Evolutionary conservation across 768 basidiomycete species (phyloP).

Genomic region (Termitomyces sp.): DNA sequence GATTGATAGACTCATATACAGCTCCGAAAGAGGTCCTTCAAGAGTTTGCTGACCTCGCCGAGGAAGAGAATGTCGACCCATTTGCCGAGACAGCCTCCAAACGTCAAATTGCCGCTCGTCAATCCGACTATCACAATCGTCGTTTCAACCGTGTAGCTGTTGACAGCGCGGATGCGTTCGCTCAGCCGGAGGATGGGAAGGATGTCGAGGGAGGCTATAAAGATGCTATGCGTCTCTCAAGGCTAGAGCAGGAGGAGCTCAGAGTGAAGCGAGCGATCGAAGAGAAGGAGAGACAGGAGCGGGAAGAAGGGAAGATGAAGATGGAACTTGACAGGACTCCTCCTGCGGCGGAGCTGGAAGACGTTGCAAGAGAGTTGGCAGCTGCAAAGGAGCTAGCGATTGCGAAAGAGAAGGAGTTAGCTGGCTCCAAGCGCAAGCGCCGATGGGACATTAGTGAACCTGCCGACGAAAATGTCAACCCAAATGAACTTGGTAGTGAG

Average conservation of each 20-base stretch:
- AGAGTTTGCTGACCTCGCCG: constrained; percentile 91
- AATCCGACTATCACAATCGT: constrained; percentile 93
- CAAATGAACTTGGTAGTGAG: constrained; percentile 55
- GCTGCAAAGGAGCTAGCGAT: constrained; percentile 41
- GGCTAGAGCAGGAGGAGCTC: constrained; percentile 90
- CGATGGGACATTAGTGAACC: constrained; percentile 74
- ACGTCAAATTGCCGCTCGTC: constrained; percentile 89
- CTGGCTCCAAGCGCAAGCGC: constrained; percentile 65
- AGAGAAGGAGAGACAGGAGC: constrained; percentile 78
- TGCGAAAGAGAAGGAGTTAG: constrained; percentile 25
- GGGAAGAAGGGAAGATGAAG: constrained; percentile 69
- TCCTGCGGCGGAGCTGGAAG: constrained; percentile 73
- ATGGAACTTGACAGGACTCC: constrained; percentile 93
- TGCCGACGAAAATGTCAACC: constrained; percentile 60
- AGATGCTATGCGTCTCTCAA: constrained; percentile 89
- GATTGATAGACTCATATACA: constrained; percentile 87
- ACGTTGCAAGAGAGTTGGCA: constrained; percentile 64
- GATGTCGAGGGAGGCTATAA: constrained; percentile 87
- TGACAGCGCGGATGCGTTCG: constrained; percentile 77
- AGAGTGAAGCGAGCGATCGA: constrained; percentile 81
- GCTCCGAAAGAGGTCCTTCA: constrained; percentile 90
- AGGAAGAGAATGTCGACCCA: constrained; percentile 89
- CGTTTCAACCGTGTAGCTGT: constrained; percentile 82
- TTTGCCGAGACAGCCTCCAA: constrained; percentile 91
- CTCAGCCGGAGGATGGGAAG: constrained; percentile 58